These are phyloP conservation scores for Ulota crispa DNA, from an alignment of 225 moss, liverwort and hornwort genomes.

Conservation along the genomic window DNA sequence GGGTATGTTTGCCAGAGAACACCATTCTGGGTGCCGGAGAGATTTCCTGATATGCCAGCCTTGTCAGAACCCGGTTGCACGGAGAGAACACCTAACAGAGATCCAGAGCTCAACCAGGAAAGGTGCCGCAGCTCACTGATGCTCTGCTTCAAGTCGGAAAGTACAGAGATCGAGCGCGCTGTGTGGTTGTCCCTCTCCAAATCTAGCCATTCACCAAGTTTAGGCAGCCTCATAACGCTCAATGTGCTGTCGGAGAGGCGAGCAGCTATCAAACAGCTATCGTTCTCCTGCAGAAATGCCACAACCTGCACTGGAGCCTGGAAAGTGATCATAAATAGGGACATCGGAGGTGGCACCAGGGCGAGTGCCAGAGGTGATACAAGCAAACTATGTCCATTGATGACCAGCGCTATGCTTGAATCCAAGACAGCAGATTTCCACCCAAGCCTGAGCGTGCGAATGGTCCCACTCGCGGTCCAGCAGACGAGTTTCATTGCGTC, in stretches of 20 bases:
- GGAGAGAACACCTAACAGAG: slow-evolving; percentile 61
- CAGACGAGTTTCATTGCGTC: slow-evolving; percentile 71
- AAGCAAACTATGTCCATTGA: slow-evolving; percentile 66
- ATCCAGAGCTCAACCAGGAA: slow-evolving; percentile 63
- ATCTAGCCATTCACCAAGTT: slow-evolving; percentile 66
- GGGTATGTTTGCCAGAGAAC: slow-evolving; percentile 41
- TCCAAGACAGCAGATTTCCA: slow-evolving; percentile 85
- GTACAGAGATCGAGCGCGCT: slow-evolving; percentile 42
- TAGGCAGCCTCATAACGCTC: slow-evolving; percentile 62
- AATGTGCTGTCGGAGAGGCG: slow-evolving; percentile 77
- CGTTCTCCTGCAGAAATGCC: slow-evolving; percentile 47
- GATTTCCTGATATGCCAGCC: slow-evolving; percentile 31
- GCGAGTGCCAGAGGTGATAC: slow-evolving; percentile 70
- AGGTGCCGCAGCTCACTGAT: slow-evolving; percentile 79
- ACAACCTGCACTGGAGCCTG: slow-evolving; percentile 75
- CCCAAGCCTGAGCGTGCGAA: slow-evolving; percentile 61
- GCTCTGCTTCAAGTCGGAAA: slow-evolving; percentile 51
- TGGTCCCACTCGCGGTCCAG: slow-evolving; percentile 71
- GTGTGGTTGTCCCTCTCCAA: slow-evolving; percentile 56
- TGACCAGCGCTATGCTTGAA: slow-evolving; percentile 71
- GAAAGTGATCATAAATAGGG: slow-evolving; percentile 65
- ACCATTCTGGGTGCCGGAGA: slow-evolving; percentile 48
- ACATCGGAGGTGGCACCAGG: slow-evolving; percentile 93
- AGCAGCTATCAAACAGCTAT: slow-evolving; percentile 56
- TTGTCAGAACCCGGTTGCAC: slow-evolving; percentile 46